Evolutionary conservation across 2,329 filamentous ascomycete genomes (phyloP).

Genomic region (Ascochyta rabiei): DNA sequence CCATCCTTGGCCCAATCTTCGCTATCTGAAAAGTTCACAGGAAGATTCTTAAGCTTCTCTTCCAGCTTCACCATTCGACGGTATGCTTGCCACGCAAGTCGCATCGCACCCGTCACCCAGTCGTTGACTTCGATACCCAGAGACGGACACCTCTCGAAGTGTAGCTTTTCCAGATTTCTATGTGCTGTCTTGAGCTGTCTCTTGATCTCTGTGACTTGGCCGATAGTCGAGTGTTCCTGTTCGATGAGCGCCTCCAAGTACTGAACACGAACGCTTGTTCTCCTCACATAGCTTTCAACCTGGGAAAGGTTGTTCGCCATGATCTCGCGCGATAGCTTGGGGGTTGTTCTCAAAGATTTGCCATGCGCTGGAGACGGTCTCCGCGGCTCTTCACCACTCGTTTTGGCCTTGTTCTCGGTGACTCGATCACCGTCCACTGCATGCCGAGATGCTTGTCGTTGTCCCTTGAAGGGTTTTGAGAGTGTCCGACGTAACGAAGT

Average conservation of each 20-base stretch:
- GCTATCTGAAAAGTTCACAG: constrained; percentile 3
- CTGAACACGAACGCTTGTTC: constrained; percentile 21
- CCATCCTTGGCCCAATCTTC: constrained; percentile 6
- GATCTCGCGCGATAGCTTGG: constrained; percentile 13
- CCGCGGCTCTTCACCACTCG: not conserved
- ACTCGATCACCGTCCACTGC: not conserved
- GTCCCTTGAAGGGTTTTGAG: constrained; percentile 13
- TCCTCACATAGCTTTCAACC: constrained; percentile 18
- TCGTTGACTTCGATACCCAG: constrained; percentile 15
- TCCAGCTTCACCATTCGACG: constrained; percentile 25
- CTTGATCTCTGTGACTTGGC: constrained; percentile 30
- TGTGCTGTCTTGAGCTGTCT: constrained; percentile 26
- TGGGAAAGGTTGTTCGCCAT: constrained; percentile 14
- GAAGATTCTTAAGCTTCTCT: constrained; percentile 17
- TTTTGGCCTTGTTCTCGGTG: not conserved
- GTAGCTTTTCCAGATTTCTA: constrained; percentile 29
- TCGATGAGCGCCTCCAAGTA: constrained; percentile 23
- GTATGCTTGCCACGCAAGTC: constrained; percentile 31
- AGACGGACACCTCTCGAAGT: constrained; percentile 14
- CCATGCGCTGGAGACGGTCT: not conserved
- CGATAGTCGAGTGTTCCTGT: constrained; percentile 17
- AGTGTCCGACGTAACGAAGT: constrained; percentile 8
- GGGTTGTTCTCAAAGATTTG: not conserved
- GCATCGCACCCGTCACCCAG: constrained; percentile 18
- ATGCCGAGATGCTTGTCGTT: constrained; percentile 2